Percentiles rank a stretch among this genome's conserved stretches.
Evolutionary conservation across 345 rosid species (phyloP).

Genomic region (Lumnitzera racemosa): DNA sequence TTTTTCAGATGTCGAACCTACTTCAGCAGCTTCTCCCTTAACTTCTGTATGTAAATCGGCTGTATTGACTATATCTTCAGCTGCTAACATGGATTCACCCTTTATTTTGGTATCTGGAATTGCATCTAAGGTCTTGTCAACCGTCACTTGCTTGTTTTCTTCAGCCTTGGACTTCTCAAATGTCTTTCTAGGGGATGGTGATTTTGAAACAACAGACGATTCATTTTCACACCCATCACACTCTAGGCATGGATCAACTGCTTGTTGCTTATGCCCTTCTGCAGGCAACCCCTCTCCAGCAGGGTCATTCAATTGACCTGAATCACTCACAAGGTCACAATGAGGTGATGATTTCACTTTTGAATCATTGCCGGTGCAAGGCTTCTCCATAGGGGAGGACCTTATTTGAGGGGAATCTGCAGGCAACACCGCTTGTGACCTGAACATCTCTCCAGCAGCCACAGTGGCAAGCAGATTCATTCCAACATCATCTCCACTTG

Average conservation of each 20-base stretch:
- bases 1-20: conserved; percentile 14
- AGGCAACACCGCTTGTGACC: conserved; percentile 50
- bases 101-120: conserved; percentile 22
- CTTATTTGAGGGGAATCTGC: conserved; percentile 36
- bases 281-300: conserved; percentile 17
- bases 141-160: conserved; percentile 23
- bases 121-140: conserved; percentile 15
- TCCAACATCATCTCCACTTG: conserved; percentile 76
- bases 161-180: conserved; percentile 19
- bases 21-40: conserved; percentile 21
- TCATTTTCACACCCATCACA: conserved; percentile 34
- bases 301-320: conserved; percentile 17
- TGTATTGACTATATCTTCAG: conserved; percentile 24
- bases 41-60: conserved; percentile 10
- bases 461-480: conserved; percentile 96
- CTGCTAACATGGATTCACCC: conserved; percentile 11
- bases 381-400: conserved; percentile 22
- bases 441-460: conserved; percentile 82
- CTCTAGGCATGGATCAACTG: conserved; percentile 31
- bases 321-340: conserved; percentile 21
- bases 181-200: conserved; percentile 9
- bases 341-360: conserved; percentile 20
- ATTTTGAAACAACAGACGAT: conserved; percentile 6
- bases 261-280: conserved; percentile 28
- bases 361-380: conserved; percentile 28